A percentile compares a stretch with the other conserved stretches of the same genome.
Conservation (phyloP, 2,329 filamentous ascomycete species). For the Cladosporium sp. region DNA sequence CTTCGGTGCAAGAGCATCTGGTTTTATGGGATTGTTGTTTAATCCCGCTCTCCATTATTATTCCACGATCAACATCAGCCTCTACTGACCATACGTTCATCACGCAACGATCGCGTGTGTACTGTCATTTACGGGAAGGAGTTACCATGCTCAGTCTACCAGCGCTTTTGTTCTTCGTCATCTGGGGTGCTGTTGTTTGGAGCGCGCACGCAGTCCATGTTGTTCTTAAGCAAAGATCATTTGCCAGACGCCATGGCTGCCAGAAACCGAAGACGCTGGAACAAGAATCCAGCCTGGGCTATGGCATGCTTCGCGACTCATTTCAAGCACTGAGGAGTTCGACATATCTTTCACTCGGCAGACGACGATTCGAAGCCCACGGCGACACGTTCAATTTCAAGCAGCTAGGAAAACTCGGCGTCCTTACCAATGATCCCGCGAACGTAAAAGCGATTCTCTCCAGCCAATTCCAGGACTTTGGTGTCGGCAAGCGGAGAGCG, state of each 20-base stretch:
- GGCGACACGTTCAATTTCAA: slow-evolving; percentile 5
- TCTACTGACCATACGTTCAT: no score
- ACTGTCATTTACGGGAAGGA: no score
- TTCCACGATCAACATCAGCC: no score
- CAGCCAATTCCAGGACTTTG: slow-evolving; percentile 79
- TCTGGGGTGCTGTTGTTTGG: not conserved
- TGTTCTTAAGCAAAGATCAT: not conserved
- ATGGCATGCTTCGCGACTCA: slow-evolving; percentile 6
- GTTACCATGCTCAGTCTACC: not conserved
- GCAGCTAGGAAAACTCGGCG: slow-evolving; percentile 15
- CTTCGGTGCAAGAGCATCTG: no score
- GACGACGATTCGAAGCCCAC: not conserved
- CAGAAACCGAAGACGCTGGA: not conserved
- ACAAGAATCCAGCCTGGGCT: slow-evolving; percentile 2
- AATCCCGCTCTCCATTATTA: no score
- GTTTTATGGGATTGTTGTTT: no score
- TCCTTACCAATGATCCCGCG: slow-evolving; percentile 78
- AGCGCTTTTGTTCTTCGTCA: not conserved
- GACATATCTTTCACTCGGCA: slow-evolving; percentile 3
- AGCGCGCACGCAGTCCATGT: not conserved
- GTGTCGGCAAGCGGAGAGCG: slow-evolving; percentile 58
- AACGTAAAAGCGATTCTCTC: slow-evolving; percentile 89
- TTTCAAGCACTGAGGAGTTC: slow-evolving; percentile 1
- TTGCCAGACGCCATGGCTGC: not conserved
- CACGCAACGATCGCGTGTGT: no score